phyloP scores from a whole-genome alignment of 306 rosid genomes.

The Vicia faba region DNA sequence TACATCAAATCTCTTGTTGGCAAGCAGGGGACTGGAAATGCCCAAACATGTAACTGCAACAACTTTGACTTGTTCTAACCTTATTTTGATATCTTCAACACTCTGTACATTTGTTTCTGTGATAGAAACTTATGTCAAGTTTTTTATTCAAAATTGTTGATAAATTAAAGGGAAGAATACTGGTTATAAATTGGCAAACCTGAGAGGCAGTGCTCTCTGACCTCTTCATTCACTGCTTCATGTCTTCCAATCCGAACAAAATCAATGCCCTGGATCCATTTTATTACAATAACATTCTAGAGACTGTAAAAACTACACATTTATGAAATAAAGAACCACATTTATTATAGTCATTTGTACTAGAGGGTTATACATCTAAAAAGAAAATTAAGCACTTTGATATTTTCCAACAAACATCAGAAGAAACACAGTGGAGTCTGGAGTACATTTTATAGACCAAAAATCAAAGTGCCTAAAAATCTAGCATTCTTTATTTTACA shows the following conservation, averaged over 20 bases:
- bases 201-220: constrained; percentile 78
- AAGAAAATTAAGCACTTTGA: constrained; percentile 18
- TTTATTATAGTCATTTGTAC: constrained; percentile 7
- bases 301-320: not conserved
- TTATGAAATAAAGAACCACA: constrained; percentile 15
- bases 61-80: constrained; percentile 85
- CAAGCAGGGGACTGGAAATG: constrained; percentile 76
- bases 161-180: constrained; percentile 16
- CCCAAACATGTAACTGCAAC: constrained; percentile 95
- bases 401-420: constrained; percentile 1
- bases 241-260: constrained; percentile 87
- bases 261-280: constrained; percentile 67
- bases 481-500: not conserved
- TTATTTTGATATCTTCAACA: constrained; percentile 68
- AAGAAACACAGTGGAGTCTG: not conserved
- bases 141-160: constrained; percentile 30
- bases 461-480: not conserved
- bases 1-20: constrained; percentile 78
- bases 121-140: constrained; percentile 38
- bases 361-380: constrained; percentile 4
- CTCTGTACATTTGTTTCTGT: constrained; percentile 55
- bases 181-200: constrained; percentile 52
- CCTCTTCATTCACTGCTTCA: constrained; percentile 77
- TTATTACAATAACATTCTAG: constrained; percentile 32
- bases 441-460: constrained; percentile 2